Evolutionary conservation across 2,329 filamentous ascomycete genomes (phyloP).

Genomic region (Calonectria honghensis): DNA sequence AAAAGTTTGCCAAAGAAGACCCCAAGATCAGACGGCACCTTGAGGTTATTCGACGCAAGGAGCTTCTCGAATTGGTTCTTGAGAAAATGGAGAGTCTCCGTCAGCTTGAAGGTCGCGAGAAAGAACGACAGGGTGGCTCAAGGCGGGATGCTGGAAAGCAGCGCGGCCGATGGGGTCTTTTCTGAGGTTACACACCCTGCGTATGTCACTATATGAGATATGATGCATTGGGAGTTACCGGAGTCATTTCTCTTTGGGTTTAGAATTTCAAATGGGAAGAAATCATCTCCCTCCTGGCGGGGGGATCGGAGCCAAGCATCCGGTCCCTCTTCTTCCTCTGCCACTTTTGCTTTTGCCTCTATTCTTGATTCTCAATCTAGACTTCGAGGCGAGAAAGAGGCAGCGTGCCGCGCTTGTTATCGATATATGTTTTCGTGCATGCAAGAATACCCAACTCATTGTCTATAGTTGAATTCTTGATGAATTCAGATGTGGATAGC

Average conservation of each 20-base stretch:
- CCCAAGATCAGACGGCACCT: constrained; percentile 91
- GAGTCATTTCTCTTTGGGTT: constrained; percentile 54
- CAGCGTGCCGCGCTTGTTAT: constrained; percentile 42
- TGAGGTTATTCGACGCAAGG: constrained; percentile 93
- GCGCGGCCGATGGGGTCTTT: constrained; percentile 70
- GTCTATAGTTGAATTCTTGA: constrained; percentile 26
- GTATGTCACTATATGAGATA: constrained; percentile 49
- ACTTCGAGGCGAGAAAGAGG: constrained; percentile 18
- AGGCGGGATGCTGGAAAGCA: constrained; percentile 61
- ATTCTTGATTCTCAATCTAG: constrained; percentile 17
- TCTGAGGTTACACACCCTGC: constrained; percentile 57
- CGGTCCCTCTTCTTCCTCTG: constrained; percentile 27
- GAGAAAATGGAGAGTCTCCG: constrained; percentile 96
- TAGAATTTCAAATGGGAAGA: constrained; percentile 47
- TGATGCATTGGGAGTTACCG: constrained; percentile 56
- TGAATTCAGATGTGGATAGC: constrained; percentile 13
- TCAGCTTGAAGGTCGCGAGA: constrained; percentile 86
- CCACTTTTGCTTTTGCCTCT: constrained; percentile 17
- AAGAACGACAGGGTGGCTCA: constrained; percentile 64
- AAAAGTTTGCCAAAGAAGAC: constrained; percentile 94
- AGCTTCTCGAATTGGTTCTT: constrained; percentile 92
- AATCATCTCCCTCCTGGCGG: constrained; percentile 23
- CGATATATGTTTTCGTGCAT: constrained; percentile 49
- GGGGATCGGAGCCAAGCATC: constrained; percentile 31
- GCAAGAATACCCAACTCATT: constrained; percentile 55